Percentiles rank a stretch among this genome's conserved stretches.
Conservation (phyloP, 1,139 yeast genomes). For the Saccharomyces pastorianus region DNA sequence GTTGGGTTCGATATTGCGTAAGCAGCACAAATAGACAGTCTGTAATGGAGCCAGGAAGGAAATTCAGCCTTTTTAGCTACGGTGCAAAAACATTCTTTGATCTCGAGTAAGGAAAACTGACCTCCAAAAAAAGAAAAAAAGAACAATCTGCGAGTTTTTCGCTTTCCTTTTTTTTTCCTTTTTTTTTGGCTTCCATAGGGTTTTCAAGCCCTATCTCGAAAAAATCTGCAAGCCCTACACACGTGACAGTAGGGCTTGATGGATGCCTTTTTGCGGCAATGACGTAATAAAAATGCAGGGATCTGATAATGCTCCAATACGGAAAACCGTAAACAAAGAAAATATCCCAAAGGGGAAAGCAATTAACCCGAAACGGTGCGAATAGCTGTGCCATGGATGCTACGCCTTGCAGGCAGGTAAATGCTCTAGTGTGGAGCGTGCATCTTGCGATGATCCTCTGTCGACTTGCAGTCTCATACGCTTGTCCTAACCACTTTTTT, state of each 20-base stretch:
- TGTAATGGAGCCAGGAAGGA: not conserved
- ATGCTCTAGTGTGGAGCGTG: not conserved
- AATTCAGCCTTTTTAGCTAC: not conserved
- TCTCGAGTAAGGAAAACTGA: not conserved
- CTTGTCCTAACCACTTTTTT: too few species aligned
- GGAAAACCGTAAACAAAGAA: not conserved
- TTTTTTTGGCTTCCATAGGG: not conserved
- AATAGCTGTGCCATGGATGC: not conserved
- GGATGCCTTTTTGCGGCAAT: not conserved
- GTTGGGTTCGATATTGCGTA: not conserved
- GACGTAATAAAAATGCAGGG: not conserved
- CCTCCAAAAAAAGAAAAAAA: not conserved
- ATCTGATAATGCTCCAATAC: not conserved
- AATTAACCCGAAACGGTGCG: not conserved
- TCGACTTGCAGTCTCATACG: not conserved
- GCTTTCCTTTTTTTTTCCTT: not conserved
- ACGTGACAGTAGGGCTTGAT: not conserved
- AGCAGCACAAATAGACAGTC: not conserved
- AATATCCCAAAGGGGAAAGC: not conserved
- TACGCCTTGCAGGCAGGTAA: not conserved
- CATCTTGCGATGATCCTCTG: not conserved
- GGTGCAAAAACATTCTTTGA: not conserved
- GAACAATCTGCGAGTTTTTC: slow-evolving; percentile 17
- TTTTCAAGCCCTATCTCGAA: not conserved
- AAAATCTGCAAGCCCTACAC: not conserved